These are phyloP conservation scores for Flaveria floridana DNA, from an alignment of 140 eudicot species.

Conservation along the genomic window DNA sequence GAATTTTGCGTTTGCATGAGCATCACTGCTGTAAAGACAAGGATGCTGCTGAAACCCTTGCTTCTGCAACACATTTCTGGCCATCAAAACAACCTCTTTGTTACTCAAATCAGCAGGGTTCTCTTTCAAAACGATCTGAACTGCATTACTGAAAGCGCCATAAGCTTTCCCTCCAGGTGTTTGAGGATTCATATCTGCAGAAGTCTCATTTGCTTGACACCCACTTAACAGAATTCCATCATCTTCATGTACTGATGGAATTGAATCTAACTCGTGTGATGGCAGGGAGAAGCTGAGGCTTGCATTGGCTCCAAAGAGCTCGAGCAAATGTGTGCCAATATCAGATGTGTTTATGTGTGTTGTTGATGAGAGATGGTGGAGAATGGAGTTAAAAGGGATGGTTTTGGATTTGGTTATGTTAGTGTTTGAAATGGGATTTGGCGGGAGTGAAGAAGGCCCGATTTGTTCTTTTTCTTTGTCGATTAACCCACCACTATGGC, in stretches of 20 bases:
- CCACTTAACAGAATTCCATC: slow-evolving; percentile 76
- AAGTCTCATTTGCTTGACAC: slow-evolving; percentile 69
- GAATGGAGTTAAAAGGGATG: slow-evolving; percentile 56
- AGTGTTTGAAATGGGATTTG: slow-evolving; percentile 3
- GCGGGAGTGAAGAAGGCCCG: slow-evolving; percentile 48
- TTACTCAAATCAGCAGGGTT: slow-evolving; percentile 40
- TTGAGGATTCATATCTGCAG: slow-evolving; percentile 54
- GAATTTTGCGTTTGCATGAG: slow-evolving; percentile 65
- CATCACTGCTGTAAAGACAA: slow-evolving; percentile 85
- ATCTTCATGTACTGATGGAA: slow-evolving; percentile 43
- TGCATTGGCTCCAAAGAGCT: slow-evolving; percentile 59
- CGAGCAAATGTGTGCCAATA: slow-evolving; percentile 61
- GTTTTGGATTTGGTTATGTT: slow-evolving; percentile 40
- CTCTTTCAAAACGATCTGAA: slow-evolving; percentile 55
- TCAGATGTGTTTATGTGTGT: slow-evolving; percentile 54
- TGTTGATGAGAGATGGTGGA: slow-evolving; percentile 46
- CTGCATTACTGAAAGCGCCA: slow-evolving; percentile 85
- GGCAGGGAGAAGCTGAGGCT: slow-evolving; percentile 55
- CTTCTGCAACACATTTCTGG: slow-evolving; percentile 50
- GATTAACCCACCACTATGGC: slow-evolving; percentile 93
- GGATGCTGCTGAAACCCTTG: slow-evolving; percentile 75
- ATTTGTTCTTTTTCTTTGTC: slow-evolving; percentile 90
- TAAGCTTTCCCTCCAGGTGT: slow-evolving; percentile 51
- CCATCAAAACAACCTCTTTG: slow-evolving; percentile 58
- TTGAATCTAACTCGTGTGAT: slow-evolving; percentile 28